Evolutionary conservation across 768 basidiomycete species (phyloP).

Genomic region (Inosperma sp.): DNA sequence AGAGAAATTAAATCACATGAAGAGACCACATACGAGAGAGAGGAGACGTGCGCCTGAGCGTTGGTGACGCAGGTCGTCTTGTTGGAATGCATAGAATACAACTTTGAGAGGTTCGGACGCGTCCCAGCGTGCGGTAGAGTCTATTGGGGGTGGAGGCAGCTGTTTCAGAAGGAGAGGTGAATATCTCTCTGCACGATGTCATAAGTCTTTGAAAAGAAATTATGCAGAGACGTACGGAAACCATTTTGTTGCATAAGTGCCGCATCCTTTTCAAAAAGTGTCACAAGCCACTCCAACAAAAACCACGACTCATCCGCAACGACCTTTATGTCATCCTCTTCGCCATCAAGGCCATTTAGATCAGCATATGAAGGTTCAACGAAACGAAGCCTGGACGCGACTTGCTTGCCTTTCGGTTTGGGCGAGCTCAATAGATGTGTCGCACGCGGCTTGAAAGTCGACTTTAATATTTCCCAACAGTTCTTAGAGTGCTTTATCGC

Average conservation of each 20-base stretch:
- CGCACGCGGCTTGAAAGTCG: slow-evolving; percentile 45
- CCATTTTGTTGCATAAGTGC: slow-evolving; percentile 29
- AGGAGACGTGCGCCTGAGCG: slow-evolving; percentile 14
- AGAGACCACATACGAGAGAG: slow-evolving; percentile 17
- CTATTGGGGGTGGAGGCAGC: slow-evolving; percentile 10
- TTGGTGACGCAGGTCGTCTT: slow-evolving; percentile 17
- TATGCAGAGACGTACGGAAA: slow-evolving; percentile 28
- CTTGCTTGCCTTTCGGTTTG: slow-evolving; percentile 32
- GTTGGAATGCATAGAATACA: slow-evolving; percentile 21
- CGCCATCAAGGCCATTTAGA: slow-evolving; percentile 5
- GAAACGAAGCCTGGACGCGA: slow-evolving; percentile 19
- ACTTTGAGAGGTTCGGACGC: slow-evolving; percentile 24
- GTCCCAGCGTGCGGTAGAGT: slow-evolving; percentile 11
- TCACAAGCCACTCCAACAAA: slow-evolving; percentile 63
- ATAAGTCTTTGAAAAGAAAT: not conserved
- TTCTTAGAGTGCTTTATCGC: slow-evolving; percentile 50
- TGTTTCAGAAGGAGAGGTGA: slow-evolving; percentile 12
- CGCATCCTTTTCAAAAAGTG: slow-evolving; percentile 68
- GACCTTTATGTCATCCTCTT: slow-evolving; percentile 22
- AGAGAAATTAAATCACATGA: not conserved
- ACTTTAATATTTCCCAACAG: slow-evolving; percentile 58
- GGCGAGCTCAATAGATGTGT: slow-evolving; percentile 26
- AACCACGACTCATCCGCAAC: slow-evolving; percentile 68
- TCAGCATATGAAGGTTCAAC: slow-evolving; percentile 17
- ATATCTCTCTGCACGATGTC: slow-evolving; percentile 6